These are phyloP conservation scores for Phialophora tarda DNA, from an alignment of 2,329 filamentous ascomycete genomes.

Conservation along the genomic window DNA sequence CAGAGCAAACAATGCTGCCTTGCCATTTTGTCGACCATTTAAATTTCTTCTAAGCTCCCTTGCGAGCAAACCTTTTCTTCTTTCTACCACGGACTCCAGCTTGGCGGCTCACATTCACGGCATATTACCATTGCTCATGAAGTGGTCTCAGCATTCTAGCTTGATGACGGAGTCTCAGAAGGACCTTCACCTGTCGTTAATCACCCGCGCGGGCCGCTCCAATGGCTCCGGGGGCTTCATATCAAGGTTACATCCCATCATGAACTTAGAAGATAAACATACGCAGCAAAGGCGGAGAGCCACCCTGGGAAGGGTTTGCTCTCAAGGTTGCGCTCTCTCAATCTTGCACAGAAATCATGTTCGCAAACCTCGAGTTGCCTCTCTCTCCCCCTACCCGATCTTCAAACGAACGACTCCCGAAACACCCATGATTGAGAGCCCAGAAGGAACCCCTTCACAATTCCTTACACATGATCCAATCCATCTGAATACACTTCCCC, in stretches of 20 bases:
- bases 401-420: not conserved
- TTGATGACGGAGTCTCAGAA: slow-evolving; percentile 33
- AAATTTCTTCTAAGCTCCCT: slow-evolving; percentile 3
- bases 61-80: slow-evolving; percentile 14
- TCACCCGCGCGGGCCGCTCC: slow-evolving; percentile 33
- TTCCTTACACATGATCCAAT: slow-evolving; percentile 37
- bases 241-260: slow-evolving; percentile 37
- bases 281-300: not conserved
- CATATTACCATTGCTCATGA: slow-evolving; percentile 28
- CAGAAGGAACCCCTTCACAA: slow-evolving; percentile 22
- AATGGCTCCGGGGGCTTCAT: slow-evolving; percentile 38
- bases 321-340: not conserved
- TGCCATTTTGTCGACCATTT: not conserved
- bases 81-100: slow-evolving; percentile 33
- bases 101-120: slow-evolving; percentile 38
- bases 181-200: slow-evolving; percentile 38
- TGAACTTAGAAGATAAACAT: not conserved
- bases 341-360: not conserved
- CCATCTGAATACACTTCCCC: slow-evolving; percentile 37
- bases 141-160: slow-evolving; percentile 29
- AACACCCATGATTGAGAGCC: not conserved
- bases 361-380: not conserved
- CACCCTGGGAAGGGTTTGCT: not conserved
- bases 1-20: not conserved
- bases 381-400: not conserved